These are phyloP conservation scores for Coelastrella sp. DNA, from an alignment of 139 green algal species.

Conservation along the genomic window DNA sequence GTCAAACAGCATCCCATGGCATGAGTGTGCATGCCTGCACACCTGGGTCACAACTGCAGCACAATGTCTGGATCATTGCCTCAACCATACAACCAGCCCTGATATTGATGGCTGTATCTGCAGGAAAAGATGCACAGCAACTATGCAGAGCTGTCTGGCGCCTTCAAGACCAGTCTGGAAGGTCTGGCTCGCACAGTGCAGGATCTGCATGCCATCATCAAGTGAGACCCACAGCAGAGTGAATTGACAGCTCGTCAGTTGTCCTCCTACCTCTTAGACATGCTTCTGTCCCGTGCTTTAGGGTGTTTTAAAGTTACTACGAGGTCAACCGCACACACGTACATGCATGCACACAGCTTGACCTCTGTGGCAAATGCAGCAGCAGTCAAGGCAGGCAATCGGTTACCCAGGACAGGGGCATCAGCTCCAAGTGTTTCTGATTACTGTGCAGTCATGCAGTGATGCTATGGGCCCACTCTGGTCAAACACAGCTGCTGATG, in stretches of 20 bases:
- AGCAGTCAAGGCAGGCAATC: too few relatives aligned
- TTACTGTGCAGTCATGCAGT: background rate
- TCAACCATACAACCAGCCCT: too few relatives aligned
- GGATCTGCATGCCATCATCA: slow-evolving; percentile 69
- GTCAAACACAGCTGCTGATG: background rate
- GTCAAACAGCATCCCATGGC: too few relatives aligned
- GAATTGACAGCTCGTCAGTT: background rate
- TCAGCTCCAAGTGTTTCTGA: too few relatives aligned
- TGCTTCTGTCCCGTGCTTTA: too few relatives aligned
- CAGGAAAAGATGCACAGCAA: slow-evolving; percentile 57
- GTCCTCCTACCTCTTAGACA: background rate
- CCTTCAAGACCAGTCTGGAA: slow-evolving; percentile 72
- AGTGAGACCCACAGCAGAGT: slow-evolving; percentile 42
- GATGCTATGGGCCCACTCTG: background rate
- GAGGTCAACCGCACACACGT: background rate
- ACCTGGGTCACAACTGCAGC: too few relatives aligned
- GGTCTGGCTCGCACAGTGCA: slow-evolving; percentile 63
- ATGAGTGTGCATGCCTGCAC: too few relatives aligned
- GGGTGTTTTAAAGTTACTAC: too few relatives aligned
- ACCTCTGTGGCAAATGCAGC: too few relatives aligned
- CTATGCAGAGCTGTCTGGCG: slow-evolving; percentile 64
- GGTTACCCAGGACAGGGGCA: too few relatives aligned
- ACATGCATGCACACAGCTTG: background rate
- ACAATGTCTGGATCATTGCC: too few relatives aligned
- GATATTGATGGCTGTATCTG: background rate